Evolutionary conservation across 2,329 filamentous ascomycete species (phyloP).

Genomic region (Periconia digitata): DNA sequence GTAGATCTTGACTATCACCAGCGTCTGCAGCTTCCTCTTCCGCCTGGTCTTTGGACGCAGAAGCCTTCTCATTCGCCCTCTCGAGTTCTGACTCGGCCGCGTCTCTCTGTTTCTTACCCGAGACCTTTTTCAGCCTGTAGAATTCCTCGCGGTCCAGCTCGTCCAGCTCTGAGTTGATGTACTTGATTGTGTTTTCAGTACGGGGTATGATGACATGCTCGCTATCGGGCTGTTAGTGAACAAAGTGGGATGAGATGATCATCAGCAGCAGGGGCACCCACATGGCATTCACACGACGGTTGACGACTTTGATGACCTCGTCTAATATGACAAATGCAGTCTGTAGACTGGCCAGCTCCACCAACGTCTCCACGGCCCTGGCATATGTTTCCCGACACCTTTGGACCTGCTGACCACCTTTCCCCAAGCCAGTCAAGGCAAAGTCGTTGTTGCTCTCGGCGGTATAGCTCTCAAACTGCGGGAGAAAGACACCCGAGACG

Average conservation of each 20-base stretch:
- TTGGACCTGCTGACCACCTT: conserved; percentile 96
- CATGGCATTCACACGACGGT: conserved; percentile 97
- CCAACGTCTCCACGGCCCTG: conserved; percentile 90
- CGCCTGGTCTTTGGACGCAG: conserved; percentile 8
- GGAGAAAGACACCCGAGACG: conserved; percentile 92
- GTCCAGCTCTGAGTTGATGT: conserved; percentile 98
- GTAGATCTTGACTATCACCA: conserved; percentile 61
- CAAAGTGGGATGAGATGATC: background rate
- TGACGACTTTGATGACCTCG: conserved; percentile 99
- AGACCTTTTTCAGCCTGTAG: conserved; percentile 93
- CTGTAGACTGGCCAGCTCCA: conserved; percentile 92
- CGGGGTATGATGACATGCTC: conserved; percentile 96
- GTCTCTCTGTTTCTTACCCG: conserved; percentile 65
- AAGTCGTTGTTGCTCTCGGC: conserved; percentile 94
- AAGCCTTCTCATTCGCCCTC: conserved; percentile 44
- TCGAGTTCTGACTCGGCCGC: conserved; percentile 47
- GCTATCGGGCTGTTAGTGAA: conserved; percentile 45
- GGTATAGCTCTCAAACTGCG: conserved; percentile 88
- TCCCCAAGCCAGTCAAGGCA: conserved; percentile 90
- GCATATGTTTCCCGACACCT: conserved; percentile 94
- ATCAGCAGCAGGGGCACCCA: conserved; percentile 49
- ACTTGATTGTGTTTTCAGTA: conserved; percentile 99
- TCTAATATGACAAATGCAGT: conserved; percentile 98
- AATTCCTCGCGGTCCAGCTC: conserved; percentile 98
- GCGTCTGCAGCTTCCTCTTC: conserved; percentile 28